Percentiles rank a stretch among this genome's conserved stretches.
phyloP scores from a whole-genome alignment of 2,329 filamentous ascomycete species.

The Pseudocercospora musae region DNA sequence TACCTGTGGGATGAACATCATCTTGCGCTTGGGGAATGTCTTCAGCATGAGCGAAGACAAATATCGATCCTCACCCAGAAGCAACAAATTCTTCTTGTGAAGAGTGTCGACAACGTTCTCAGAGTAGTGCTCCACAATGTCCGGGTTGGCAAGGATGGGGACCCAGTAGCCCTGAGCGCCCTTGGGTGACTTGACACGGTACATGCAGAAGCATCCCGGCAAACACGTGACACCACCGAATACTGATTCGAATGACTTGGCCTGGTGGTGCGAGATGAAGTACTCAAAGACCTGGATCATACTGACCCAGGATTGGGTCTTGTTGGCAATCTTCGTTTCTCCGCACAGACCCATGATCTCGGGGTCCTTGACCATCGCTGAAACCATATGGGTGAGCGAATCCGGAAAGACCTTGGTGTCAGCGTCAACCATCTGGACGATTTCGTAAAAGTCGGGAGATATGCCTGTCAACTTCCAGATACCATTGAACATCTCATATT shows the following conservation, averaged over 20 bases:
- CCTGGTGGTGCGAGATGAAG: constrained; percentile 95
- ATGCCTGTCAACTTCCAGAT: constrained; percentile 99
- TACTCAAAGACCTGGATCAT: constrained; percentile 99
- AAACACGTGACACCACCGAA: constrained; percentile 99
- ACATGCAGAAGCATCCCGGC: constrained; percentile 99
- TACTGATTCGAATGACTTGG: constrained; percentile 96
- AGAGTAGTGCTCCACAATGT: constrained; percentile 98
- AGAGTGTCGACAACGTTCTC: constrained; percentile 98
- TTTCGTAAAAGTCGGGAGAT: constrained; percentile 95
- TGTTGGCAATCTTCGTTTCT: constrained; percentile 99
- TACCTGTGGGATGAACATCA: constrained; percentile 78
- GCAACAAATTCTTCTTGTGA: constrained; percentile 92
- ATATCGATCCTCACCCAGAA: constrained; percentile 91
- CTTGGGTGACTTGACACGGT: constrained; percentile 98
- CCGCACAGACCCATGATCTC: constrained; percentile 99
- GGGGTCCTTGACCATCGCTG: constrained; percentile 97
- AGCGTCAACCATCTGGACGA: constrained; percentile 97
- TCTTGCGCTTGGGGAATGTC: constrained; percentile 98
- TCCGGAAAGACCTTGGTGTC: constrained; percentile 99
- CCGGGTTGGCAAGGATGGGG: constrained; percentile 94
- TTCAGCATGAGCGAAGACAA: constrained; percentile 96
- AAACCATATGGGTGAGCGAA: constrained; percentile 97
- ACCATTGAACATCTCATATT: constrained; percentile 99
- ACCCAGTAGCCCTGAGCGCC: constrained; percentile 99
- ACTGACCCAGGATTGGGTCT: constrained; percentile 88